These are phyloP conservation scores for Termitomyces sp. DNA, from an alignment of 768 basidiomycete genomes.

Conservation along the genomic window DNA sequence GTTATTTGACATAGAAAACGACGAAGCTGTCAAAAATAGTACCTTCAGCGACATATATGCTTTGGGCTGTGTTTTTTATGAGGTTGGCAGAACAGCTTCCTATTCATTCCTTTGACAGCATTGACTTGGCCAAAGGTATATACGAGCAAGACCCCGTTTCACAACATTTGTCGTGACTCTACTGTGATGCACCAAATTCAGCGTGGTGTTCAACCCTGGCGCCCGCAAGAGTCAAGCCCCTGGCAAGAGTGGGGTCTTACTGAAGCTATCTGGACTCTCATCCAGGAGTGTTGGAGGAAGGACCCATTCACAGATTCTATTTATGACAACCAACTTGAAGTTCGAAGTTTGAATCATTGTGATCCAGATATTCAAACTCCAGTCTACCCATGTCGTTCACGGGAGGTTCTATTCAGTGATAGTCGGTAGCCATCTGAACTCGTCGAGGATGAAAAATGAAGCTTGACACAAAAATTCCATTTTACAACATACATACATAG, in stretches of 20 bases:
- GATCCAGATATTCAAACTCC: no score
- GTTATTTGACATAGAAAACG: neutral
- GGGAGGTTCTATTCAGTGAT: no score
- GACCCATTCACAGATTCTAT: neutral
- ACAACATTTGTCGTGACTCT: neutral
- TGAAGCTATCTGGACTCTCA: neutral
- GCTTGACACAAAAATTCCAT: no score
- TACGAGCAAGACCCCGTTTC: neutral
- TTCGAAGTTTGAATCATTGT: neutral
- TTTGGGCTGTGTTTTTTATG: neutral
- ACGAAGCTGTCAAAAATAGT: neutral
- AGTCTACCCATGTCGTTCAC: no score
- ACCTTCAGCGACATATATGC: constrained; percentile 2
- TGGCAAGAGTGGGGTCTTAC: neutral
- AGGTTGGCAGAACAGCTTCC: neutral
- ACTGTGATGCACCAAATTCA: neutral
- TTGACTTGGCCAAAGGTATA: neutral
- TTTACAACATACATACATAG: no score
- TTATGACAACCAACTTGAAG: neutral
- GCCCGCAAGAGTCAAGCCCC: neutral
- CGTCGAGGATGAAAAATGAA: no score
- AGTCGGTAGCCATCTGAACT: no score
- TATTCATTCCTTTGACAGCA: neutral
- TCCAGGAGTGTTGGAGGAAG: constrained; percentile 2
- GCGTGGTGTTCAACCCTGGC: neutral